phyloP scores from a whole-genome alignment of 1,284 basidiomycete genomes.

The Fomitopsis schrenkii region DNA sequence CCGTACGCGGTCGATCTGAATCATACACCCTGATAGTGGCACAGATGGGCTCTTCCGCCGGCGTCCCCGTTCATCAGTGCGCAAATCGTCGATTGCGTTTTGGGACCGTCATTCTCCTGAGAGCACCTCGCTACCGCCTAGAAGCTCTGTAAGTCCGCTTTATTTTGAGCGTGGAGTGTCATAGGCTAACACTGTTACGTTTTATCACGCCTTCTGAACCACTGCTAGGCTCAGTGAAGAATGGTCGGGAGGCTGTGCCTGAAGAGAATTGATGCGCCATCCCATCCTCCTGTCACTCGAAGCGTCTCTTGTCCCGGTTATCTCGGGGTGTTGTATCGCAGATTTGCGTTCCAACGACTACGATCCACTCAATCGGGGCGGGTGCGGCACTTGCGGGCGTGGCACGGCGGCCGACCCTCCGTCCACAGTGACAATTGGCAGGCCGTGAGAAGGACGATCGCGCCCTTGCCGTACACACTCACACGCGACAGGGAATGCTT shows the following conservation, averaged over 20 bases:
- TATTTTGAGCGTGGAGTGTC: neutral
- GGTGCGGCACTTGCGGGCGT: neutral
- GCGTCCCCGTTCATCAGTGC: too few relatives aligned
- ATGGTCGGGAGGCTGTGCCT: neutral
- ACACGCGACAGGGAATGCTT: neutral
- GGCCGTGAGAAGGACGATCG: neutral
- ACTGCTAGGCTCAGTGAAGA: neutral
- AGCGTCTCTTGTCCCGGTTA: neutral
- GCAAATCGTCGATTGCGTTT: too few relatives aligned
- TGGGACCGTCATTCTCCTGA: too few relatives aligned
- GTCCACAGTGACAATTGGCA: neutral
- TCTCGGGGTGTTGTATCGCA: neutral
- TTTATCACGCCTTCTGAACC: neutral
- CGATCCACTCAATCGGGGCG: neutral
- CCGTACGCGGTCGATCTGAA: too few relatives aligned
- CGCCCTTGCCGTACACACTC: neutral
- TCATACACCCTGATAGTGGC: too few relatives aligned
- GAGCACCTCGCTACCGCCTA: neutral
- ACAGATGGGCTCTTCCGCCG: too few relatives aligned
- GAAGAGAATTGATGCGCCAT: neutral
- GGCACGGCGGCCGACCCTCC: neutral
- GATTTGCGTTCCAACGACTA: neutral
- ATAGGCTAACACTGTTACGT: neutral
- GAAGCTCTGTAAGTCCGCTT: neutral
- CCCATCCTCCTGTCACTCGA: neutral